Conservation (phyloP, 2,329 filamentous ascomycete genomes). For the Camillea tinctor region DNA sequence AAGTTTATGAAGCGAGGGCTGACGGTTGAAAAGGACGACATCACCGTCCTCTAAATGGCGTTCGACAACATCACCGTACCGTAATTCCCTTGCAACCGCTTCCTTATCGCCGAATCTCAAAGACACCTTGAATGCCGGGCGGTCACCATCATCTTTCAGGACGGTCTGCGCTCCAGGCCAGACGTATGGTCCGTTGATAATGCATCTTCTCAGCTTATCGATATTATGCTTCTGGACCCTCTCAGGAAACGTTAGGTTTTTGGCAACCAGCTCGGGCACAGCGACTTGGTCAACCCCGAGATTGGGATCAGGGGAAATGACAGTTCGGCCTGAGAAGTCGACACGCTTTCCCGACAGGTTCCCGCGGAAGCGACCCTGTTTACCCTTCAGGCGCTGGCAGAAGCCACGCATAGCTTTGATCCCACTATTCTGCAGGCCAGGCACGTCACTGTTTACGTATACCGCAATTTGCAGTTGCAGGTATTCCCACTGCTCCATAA, state of each 20-base stretch:
- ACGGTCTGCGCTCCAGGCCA: constrained; percentile 90
- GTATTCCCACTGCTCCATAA: constrained; percentile 99
- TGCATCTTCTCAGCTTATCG: constrained; percentile 71
- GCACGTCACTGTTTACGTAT: constrained; percentile 96
- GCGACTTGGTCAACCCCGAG: constrained; percentile 91
- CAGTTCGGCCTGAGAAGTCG: constrained; percentile 94
- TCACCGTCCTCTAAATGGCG: constrained; percentile 94
- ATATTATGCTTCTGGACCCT: constrained; percentile 82
- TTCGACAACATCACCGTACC: constrained; percentile 85
- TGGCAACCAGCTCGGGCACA: constrained; percentile 86
- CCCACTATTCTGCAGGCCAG: constrained; percentile 84
- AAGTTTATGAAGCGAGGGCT: constrained; percentile 95
- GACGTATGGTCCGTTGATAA: constrained; percentile 71
- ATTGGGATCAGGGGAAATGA: constrained; percentile 97
- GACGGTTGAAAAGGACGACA: constrained; percentile 95
- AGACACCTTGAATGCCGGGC: constrained; percentile 60
- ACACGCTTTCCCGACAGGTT: constrained; percentile 98
- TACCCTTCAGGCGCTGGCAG: constrained; percentile 93
- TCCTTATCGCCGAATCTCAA: constrained; percentile 74
- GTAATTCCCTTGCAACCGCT: constrained; percentile 69
- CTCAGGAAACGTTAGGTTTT: constrained; percentile 94
- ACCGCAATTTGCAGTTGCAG: constrained; percentile 92
- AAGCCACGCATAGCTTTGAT: constrained; percentile 90
- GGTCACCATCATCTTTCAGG: constrained; percentile 62
- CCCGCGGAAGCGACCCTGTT: constrained; percentile 94